Percentiles rank a stretch among this genome's conserved stretches.
Conservation (phyloP, 768 basidiomycete genomes). For the Leucocoprinus leucothites region DNA sequence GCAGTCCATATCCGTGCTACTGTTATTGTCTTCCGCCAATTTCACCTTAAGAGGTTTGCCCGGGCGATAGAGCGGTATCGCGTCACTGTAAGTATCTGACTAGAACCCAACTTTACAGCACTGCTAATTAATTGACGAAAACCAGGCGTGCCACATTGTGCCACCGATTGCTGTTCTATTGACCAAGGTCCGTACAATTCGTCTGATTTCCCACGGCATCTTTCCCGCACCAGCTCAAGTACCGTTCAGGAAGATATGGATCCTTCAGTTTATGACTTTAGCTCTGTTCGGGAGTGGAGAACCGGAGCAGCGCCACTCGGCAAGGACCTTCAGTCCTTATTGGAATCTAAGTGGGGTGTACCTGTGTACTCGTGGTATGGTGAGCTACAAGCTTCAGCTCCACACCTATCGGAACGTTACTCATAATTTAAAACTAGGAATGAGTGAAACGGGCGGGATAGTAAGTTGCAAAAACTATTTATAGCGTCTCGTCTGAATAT, state of each 20-base stretch:
- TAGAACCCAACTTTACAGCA: too few relatives aligned
- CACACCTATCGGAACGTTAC: neutral
- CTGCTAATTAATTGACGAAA: too few relatives aligned
- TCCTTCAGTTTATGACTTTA: neutral
- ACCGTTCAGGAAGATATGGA: neutral
- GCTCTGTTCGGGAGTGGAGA: constrained; percentile 1
- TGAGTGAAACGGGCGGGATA: constrained; percentile 6
- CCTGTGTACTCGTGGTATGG: constrained; percentile 3
- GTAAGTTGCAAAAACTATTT: neutral
- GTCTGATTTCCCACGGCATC: neutral
- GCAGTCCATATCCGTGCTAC: neutral
- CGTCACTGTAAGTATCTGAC: neutral
- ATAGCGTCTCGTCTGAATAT: neutral
- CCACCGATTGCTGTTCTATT: constrained; percentile 1
- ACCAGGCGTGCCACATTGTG: constrained; percentile 1
- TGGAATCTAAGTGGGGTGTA: neutral
- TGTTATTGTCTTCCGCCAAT: neutral
- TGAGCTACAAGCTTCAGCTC: neutral
- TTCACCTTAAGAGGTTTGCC: constrained; percentile 1
- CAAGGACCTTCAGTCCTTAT: constrained; percentile 1
- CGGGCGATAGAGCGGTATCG: constrained; percentile 1
- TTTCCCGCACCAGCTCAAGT: too few relatives aligned
- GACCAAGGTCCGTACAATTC: neutral
- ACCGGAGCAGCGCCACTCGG: constrained; percentile 2
- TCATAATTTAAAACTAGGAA: neutral